Evolutionary conservation across 345 rosid genomes (phyloP).

Genomic region (Sisymbrium altissimum): DNA sequence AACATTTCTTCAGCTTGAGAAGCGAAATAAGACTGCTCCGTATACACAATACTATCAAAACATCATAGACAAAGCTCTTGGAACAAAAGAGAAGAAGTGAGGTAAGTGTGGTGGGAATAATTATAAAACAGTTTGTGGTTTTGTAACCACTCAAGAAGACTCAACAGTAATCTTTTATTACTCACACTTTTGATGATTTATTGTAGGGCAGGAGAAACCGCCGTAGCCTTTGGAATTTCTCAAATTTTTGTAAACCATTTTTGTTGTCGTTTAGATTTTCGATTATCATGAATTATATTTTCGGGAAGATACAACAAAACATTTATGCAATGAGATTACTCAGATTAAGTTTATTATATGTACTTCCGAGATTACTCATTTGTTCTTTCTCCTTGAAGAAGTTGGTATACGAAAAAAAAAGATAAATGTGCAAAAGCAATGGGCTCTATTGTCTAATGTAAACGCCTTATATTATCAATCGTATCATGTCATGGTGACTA

Average conservation of each 20-base stretch:
- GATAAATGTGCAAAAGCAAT: neutral
- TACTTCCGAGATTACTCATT: neutral
- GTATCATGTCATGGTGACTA: too few species aligned
- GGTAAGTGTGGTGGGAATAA: neutral
- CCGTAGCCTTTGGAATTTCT: neutral
- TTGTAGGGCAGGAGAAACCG: neutral
- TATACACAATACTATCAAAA: conserved; percentile 74
- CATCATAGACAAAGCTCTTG: conserved; percentile 50
- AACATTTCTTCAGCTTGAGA: conserved; percentile 80
- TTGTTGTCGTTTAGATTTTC: neutral
- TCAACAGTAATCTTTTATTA: neutral
- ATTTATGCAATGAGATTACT: neutral
- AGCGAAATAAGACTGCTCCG: conserved; percentile 40
- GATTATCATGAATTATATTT: conserved; percentile 5
- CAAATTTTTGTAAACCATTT: neutral
- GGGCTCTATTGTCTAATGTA: neutral
- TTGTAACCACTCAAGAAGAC: too few species aligned
- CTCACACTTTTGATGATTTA: neutral
- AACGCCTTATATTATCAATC: too few species aligned
- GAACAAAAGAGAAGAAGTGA: conserved; percentile 24
- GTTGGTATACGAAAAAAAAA: neutral
- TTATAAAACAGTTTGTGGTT: neutral
- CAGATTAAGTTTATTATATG: neutral
- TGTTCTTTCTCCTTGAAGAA: neutral
- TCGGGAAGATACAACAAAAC: neutral